Evolutionary conservation across 371 early-diverging fungal species (phyloP).

Genomic region (Sporodiniella umbellata): DNA sequence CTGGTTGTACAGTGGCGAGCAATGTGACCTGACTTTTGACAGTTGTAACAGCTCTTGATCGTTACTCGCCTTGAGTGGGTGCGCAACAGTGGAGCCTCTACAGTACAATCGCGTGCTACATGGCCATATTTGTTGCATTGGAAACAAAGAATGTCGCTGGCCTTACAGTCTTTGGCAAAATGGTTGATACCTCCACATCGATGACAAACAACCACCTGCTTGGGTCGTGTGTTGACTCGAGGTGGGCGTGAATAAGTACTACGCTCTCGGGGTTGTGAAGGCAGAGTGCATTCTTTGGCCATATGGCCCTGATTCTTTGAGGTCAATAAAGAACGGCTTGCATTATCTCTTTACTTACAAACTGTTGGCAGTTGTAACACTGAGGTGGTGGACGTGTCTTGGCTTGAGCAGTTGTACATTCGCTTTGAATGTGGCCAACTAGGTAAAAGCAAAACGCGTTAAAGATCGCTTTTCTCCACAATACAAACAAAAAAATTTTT

Average conservation of each 20-base stretch:
- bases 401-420: constrained; percentile 45
- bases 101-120: constrained; percentile 49
- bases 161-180: constrained; percentile 63
- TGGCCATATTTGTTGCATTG: constrained; percentile 60
- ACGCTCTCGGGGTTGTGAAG: constrained; percentile 20
- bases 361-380: constrained; percentile 57
- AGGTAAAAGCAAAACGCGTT: too few relatives aligned
- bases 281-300: constrained; percentile 51
- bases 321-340: too few relatives aligned
- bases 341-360: constrained; percentile 32
- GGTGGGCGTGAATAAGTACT: neutral
- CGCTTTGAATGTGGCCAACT: constrained; percentile 63
- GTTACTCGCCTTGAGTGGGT: too few relatives aligned
- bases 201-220: constrained; percentile 51
- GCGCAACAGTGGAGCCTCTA: constrained; percentile 17
- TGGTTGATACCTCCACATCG: constrained; percentile 60
- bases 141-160: constrained; percentile 55
- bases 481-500: too few relatives aligned
- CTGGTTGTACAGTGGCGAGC: constrained; percentile 48
- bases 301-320: constrained; percentile 53
- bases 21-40: constrained; percentile 56
- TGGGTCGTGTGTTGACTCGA: constrained; percentile 6
- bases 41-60: constrained; percentile 49
- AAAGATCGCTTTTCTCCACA: too few relatives aligned
- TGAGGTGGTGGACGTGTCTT: constrained; percentile 2